Percentiles rank a stretch among this genome's conserved stretches.
Evolutionary conservation across 2,329 filamentous ascomycete genomes (phyloP).

Genomic region (Elsinoe batatas): DNA sequence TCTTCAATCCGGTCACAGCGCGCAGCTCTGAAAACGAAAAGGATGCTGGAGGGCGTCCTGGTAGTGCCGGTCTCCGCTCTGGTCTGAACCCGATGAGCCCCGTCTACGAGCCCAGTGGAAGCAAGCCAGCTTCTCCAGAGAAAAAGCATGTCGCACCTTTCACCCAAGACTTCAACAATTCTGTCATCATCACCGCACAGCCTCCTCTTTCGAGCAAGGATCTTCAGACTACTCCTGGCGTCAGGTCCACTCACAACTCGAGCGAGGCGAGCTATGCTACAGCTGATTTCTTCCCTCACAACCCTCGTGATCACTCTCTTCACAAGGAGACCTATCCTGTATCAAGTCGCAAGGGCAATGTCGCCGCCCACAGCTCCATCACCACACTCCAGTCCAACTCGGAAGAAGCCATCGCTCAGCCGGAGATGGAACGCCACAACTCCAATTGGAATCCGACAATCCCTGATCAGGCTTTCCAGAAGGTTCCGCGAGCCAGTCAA

Average conservation of each 20-base stretch:
- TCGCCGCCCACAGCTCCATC: not conserved
- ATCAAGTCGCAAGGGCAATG: not conserved
- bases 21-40: conserved; percentile 6
- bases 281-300: conserved; percentile 31
- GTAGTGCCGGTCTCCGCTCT: conserved; percentile 19
- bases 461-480: conserved; percentile 15
- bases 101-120: conserved; percentile 25
- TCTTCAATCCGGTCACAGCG: not conserved
- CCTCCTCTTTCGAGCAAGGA: not conserved
- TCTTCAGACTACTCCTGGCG: not conserved
- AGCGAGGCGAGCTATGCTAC: conserved; percentile 30
- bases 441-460: conserved; percentile 19
- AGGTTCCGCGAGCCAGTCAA: not conserved
- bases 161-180: not conserved
- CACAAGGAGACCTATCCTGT: conserved; percentile 24
- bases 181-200: not conserved
- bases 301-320: conserved; percentile 29
- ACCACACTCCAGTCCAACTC: conserved; percentile 8
- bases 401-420: conserved; percentile 16
- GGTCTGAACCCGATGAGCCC: conserved; percentile 31
- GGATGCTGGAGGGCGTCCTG: not conserved
- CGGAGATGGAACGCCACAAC: conserved; percentile 19
- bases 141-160: conserved; percentile 2
- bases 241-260: conserved; percentile 17
- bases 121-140: conserved; percentile 14